Percentiles rank a stretch among this genome's conserved stretches.
Conservation (phyloP, 495 filamentous ascomycete species). For the Endocarpon pusillum region DNA sequence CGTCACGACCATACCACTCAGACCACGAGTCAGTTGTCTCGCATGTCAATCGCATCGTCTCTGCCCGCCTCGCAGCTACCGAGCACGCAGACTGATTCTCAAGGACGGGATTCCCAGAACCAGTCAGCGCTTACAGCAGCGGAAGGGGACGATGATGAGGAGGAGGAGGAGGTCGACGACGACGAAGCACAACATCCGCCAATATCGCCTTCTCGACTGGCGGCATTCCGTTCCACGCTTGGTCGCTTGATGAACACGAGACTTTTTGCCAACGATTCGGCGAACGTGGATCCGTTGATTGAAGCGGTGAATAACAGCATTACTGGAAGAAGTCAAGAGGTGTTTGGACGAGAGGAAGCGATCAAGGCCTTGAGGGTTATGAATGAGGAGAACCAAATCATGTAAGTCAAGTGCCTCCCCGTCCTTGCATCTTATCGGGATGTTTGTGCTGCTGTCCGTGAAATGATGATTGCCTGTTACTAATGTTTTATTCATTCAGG, state of each 20-base stretch:
- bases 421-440: too few relatives aligned
- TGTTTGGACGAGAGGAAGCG: slow-evolving; percentile 58
- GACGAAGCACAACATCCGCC: too few relatives aligned
- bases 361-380: slow-evolving; percentile 58
- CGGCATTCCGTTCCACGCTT: slow-evolving; percentile 59
- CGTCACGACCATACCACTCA: slow-evolving; percentile 23
- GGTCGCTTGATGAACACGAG: slow-evolving; percentile 62
- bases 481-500: too few relatives aligned
- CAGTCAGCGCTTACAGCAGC: slow-evolving; percentile 11
- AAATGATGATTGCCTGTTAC: too few relatives aligned
- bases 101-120: slow-evolving; percentile 23
- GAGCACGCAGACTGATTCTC: slow-evolving; percentile 33
- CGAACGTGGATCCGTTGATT: slow-evolving; percentile 56
- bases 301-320: slow-evolving; percentile 62
- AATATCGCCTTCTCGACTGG: slow-evolving; percentile 46
- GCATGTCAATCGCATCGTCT: slow-evolving; percentile 50
- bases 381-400: slow-evolving; percentile 74
- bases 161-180: too few relatives aligned
- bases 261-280: slow-evolving; percentile 64
- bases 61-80: slow-evolving; percentile 49
- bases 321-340: slow-evolving; percentile 22
- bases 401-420: slow-evolving; percentile 41
- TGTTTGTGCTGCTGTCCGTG: too few relatives aligned
- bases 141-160: too few relatives aligned
- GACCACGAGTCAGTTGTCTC: slow-evolving; percentile 29